Evolutionary conservation across 192 early-diverging fungal genomes (phyloP).

Genomic region (Backusella psychrophila): DNA sequence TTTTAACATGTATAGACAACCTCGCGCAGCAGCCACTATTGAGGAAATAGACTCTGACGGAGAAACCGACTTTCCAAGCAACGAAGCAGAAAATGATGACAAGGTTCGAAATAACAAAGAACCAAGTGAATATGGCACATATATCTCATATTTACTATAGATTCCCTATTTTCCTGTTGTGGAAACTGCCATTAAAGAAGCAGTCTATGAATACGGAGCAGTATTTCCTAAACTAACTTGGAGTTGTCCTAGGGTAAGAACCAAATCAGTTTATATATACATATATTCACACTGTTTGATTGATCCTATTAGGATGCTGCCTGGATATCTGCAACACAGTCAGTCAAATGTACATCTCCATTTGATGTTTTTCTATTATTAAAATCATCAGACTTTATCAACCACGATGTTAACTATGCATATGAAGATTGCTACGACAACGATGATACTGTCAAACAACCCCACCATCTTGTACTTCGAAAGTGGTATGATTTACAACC

Average conservation of each 20-base stretch:
- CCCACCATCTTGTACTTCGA: conserved; percentile 73
- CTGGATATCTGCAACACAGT: conserved; percentile 84
- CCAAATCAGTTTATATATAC: neutral
- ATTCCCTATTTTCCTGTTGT: neutral
- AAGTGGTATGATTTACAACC: conserved; percentile 90
- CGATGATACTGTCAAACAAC: conserved; percentile 31
- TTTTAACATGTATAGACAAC: conserved; percentile 14
- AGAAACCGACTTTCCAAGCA: conserved; percentile 25
- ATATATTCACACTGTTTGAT: neutral
- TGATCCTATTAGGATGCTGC: conserved; percentile 70
- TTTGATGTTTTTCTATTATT: conserved; percentile 86
- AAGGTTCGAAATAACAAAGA: neutral
- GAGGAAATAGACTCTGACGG: conserved; percentile 35
- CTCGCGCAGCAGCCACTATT: conserved; percentile 25
- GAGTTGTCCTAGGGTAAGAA: conserved; percentile 80
- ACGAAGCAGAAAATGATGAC: conserved; percentile 25
- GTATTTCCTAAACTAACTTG: conserved; percentile 85
- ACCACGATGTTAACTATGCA: conserved; percentile 76
- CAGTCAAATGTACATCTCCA: conserved; percentile 71
- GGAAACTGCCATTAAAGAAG: neutral
- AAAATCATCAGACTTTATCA: conserved; percentile 90
- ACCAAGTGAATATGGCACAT: neutral
- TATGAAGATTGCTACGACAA: conserved; percentile 65
- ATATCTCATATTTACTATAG: neutral
- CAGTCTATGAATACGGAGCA: neutral